Base-by-base conservation (phyloP, 306 rosid genomes). In the Myrica gale region DNA sequence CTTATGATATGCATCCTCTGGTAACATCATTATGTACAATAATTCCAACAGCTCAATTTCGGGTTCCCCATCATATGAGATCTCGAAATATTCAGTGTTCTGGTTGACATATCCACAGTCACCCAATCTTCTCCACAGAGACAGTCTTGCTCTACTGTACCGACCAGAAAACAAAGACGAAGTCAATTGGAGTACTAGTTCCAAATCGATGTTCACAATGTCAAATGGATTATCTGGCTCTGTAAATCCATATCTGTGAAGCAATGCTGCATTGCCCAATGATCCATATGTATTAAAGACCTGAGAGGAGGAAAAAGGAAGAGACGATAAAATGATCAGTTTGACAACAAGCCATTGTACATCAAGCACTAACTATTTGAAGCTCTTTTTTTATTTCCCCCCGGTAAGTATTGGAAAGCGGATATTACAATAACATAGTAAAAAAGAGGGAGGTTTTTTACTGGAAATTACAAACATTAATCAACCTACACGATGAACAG, bases 241-340 rank as follows among this genome's bases (percentile, higher is more conserved):
- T 3, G 97, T 90, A 78, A 94, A 94, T 73, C 97, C 97, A 21
- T 92, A 94, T 82, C 98, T 87, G 76, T 94, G 95, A 77, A 94
- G 97, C 84, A 94, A 83, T 60, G 96, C 98, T 68, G 97, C 98
- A 76, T 94, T 94, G 21, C 97, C 95, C 85, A 86, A 9, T 55
- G 78, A 66, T n/a, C 98, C 97, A 3, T 94, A 94, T 39, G 97
- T 94, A 80, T 92, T 94, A 71, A 86, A 94, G 70, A 94, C 91
- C 97, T 91, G 88, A 77, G 4, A 73, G 55, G 48, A 67, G 71
- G 62, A 20, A 78, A 20, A 20, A 55, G 63, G 37, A 71, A 56
- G 63, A 3, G 60, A 43, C 5, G 9, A 44, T 65, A 21, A 76
- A 55, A 51, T 5, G n/a, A 50, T 13, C 17, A 45, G 60, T 46